Conservation (phyloP, 2,329 filamentous ascomycete species). For the Nemania serpens region DNA sequence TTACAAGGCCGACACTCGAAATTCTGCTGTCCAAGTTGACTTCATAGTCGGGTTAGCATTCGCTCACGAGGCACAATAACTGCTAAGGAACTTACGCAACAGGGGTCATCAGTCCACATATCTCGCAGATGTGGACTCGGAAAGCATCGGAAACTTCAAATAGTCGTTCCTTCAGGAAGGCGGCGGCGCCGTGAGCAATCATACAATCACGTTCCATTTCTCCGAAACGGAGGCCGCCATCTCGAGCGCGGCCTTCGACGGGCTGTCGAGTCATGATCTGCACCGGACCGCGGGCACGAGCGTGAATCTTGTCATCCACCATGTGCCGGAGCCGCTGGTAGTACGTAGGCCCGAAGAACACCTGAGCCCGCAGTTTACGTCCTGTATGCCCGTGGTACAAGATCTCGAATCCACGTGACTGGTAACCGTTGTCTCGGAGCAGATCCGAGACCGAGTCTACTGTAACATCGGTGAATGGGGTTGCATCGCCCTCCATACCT, state of each 20-base stretch:
- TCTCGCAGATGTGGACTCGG: constrained; percentile 96
- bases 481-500: constrained; percentile 95
- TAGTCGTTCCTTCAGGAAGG: constrained; percentile 95
- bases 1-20: constrained; percentile 98
- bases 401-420: constrained; percentile 95
- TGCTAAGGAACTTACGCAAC: constrained; percentile 77
- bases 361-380: constrained; percentile 87
- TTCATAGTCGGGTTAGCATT: constrained; percentile 43
- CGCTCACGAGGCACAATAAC: not conserved
- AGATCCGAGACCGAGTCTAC: constrained; percentile 90
- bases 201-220: constrained; percentile 99
- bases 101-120: constrained; percentile 97
- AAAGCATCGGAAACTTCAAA: constrained; percentile 99
- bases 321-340: constrained; percentile 98
- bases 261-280: constrained; percentile 98
- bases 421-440: constrained; percentile 87
- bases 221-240: constrained; percentile 98
- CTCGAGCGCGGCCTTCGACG: constrained; percentile 95
- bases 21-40: constrained; percentile 90
- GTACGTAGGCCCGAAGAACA: constrained; percentile 97
- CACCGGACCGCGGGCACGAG: constrained; percentile 92
- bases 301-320: constrained; percentile 99
- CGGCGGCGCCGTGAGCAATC: constrained; percentile 98
- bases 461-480: constrained; percentile 96
- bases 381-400: constrained; percentile 99